These are phyloP conservation scores for Pterocarpus macrocarpus DNA, from an alignment of 306 rosid species.

Conservation along the genomic window DNA sequence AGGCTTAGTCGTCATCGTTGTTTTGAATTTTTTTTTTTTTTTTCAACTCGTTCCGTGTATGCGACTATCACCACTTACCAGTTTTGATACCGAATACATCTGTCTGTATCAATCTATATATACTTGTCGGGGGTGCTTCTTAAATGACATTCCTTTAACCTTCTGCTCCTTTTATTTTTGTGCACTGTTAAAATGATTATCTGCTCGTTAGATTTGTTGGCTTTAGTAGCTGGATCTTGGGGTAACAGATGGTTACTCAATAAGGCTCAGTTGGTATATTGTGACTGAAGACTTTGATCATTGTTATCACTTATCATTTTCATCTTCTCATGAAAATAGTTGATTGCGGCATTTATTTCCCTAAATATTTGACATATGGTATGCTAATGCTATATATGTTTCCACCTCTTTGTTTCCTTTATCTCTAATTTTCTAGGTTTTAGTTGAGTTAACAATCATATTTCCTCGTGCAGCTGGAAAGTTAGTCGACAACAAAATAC, in stretches of 20 bases:
- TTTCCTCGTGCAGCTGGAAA: slow-evolving; percentile 72
- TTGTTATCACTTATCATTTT: not conserved
- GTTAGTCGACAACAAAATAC: slow-evolving; percentile 69
- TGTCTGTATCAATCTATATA: not conserved
- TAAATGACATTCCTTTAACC: not conserved
- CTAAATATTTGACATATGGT: not conserved
- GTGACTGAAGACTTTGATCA: not conserved
- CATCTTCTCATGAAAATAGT: not conserved
- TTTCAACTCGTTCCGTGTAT: too few species aligned
- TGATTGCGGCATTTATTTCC: slow-evolving; percentile 15
- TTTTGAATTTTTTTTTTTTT: too few species aligned
- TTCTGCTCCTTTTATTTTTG: not conserved
- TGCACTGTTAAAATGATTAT: not conserved
- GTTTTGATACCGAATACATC: too few species aligned
- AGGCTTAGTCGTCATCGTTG: too few species aligned
- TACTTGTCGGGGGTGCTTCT: not conserved
- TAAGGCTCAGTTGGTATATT: not conserved
- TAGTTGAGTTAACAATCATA: slow-evolving; percentile 29
- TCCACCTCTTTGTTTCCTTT: not conserved
- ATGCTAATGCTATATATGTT: slow-evolving; percentile 9
- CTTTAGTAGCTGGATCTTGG: not conserved
- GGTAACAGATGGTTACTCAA: not conserved
- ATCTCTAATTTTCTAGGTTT: not conserved
- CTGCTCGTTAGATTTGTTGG: not conserved
- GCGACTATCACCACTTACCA: too few species aligned